Evolutionary conservation across 1,139 yeast species (phyloP).

Genomic region (Magnusiomyces suaveolens): DNA sequence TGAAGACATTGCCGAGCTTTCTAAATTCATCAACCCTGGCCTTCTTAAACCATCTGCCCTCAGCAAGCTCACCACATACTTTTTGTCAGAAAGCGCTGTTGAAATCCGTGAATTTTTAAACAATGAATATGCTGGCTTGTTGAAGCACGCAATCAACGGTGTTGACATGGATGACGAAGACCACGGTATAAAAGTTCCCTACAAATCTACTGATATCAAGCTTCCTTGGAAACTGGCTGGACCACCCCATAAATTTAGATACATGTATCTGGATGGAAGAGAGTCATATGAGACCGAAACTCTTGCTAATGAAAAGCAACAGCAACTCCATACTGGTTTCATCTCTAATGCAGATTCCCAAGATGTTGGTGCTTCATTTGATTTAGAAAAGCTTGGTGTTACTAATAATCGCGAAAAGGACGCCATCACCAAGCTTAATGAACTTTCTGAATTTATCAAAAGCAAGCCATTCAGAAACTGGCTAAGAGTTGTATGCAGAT

Average conservation of each 20-base stretch:
- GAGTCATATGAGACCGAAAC: constrained; percentile 11
- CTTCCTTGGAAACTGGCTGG: constrained; percentile 85
- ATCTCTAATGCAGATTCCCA: constrained; percentile 1
- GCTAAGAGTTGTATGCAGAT: constrained; percentile 54
- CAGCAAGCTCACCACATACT: constrained; percentile 39
- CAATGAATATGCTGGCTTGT: constrained; percentile 40
- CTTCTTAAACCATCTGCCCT: constrained; percentile 42
- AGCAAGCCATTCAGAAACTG: constrained; percentile 61
- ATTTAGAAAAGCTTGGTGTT: background rate
- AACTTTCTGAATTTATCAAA: constrained; percentile 50
- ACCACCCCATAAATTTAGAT: constrained; percentile 91
- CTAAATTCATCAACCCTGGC: constrained; percentile 46
- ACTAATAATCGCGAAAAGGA: constrained; percentile 17
- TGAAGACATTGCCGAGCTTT: constrained; percentile 41
- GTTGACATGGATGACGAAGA: constrained; percentile 40
- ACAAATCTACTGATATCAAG: constrained; percentile 43
- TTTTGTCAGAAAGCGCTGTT: constrained; percentile 58
- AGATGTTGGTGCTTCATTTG: constrained; percentile 9
- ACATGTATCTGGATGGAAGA: constrained; percentile 53
- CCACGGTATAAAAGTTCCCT: constrained; percentile 47
- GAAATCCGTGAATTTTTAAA: constrained; percentile 58
- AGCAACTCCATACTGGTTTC: constrained; percentile 1
- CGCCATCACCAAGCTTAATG: constrained; percentile 34
- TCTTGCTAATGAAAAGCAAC: constrained; percentile 21
- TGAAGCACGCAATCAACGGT: constrained; percentile 40